phyloP scores from a whole-genome alignment of 805 yeast genomes.

The Debaryomyces prosopidis region DNA sequence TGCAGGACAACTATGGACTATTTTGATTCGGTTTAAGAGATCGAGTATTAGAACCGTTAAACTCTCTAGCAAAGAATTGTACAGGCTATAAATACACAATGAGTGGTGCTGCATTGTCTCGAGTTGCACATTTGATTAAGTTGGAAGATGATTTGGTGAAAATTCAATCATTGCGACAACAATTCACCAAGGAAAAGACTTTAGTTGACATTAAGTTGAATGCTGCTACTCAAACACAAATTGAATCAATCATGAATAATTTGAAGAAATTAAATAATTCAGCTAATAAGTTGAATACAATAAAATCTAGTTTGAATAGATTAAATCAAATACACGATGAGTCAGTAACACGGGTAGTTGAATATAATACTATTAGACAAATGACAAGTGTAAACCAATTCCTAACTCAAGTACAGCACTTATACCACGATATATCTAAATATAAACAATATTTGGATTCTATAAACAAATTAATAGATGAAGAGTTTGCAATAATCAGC shows the following conservation, averaged over 20 bases:
- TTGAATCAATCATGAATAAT: constrained; percentile 54
- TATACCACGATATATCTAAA: constrained; percentile 61
- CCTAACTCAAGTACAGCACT: constrained; percentile 65
- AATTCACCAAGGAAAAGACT: constrained; percentile 66
- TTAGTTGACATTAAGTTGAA: constrained; percentile 74
- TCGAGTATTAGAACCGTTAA: too few species aligned
- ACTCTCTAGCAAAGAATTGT: too few species aligned
- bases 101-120: constrained; percentile 43
- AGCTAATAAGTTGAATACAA: constrained; percentile 32
- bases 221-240: constrained; percentile 65
- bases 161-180: constrained; percentile 52
- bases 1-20: background rate
- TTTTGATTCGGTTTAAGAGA: background rate
- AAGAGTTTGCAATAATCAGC: constrained; percentile 34
- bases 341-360: constrained; percentile 57
- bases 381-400: constrained; percentile 71
- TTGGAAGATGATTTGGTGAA: constrained; percentile 56
- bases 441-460: constrained; percentile 52
- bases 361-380: constrained; percentile 67
- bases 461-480: constrained; percentile 54
- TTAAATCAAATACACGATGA: constrained; percentile 56
- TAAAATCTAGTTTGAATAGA: constrained; percentile 39
- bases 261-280: constrained; percentile 51
- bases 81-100: constrained; percentile 13
- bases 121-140: constrained; percentile 40